Evolutionary conservation across 345 rosid genomes (phyloP).

Genomic region (Hibiscus trionum): DNA sequence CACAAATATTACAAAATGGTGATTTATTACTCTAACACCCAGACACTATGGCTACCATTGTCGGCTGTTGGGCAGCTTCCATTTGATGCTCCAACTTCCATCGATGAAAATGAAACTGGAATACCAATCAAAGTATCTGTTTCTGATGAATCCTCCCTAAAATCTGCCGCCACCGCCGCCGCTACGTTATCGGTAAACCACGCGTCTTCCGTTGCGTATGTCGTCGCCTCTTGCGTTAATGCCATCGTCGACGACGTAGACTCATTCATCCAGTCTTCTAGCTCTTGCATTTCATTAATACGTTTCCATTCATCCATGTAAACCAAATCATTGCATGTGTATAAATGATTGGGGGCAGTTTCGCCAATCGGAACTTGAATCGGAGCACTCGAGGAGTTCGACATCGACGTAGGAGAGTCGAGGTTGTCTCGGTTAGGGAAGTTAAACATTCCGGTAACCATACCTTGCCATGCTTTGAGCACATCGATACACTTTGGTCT

Average conservation of each 20-base stretch:
- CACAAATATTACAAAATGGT: too few species aligned
- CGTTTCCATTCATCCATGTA: background rate
- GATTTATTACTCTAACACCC: too few species aligned
- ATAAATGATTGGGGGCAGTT: background rate
- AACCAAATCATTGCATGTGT: background rate
- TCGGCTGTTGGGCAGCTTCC: background rate
- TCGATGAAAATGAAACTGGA: background rate
- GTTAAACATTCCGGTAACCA: slow-evolving; percentile 23
- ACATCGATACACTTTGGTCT: slow-evolving; percentile 38
- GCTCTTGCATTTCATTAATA: slow-evolving; percentile 3
- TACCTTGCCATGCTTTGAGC: slow-evolving; percentile 33
- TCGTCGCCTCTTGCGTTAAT: slow-evolving; percentile 8
- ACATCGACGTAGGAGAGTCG: slow-evolving; percentile 23
- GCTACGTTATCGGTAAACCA: slow-evolving; percentile 15
- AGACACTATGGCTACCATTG: background rate
- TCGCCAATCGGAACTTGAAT: background rate
- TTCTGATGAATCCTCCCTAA: background rate
- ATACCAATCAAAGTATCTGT: background rate
- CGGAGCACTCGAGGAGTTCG: slow-evolving; percentile 9
- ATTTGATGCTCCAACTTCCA: background rate
- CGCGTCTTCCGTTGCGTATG: background rate
- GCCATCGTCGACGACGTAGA: background rate
- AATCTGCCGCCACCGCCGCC: background rate
- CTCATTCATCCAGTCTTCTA: slow-evolving; percentile 6
- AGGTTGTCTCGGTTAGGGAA: slow-evolving; percentile 5